Evolutionary conservation across 1,139 yeast species (phyloP).

Genomic region (Blastobotrys illinoisensis): DNA sequence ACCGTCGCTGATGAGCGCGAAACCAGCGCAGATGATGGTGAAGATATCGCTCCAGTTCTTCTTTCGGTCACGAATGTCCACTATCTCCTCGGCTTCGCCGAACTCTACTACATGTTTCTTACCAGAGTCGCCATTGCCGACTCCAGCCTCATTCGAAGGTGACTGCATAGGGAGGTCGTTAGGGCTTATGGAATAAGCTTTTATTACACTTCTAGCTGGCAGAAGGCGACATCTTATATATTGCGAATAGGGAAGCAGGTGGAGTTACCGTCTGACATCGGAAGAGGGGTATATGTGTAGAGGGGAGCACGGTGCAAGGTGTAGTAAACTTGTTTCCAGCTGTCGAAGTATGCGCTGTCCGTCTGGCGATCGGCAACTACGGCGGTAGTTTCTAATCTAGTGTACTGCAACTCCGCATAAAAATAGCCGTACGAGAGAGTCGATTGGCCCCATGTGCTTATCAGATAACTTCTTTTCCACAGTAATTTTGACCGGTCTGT

Average conservation of each 20-base stretch:
- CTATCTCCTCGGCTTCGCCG: not conserved
- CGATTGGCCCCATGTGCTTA: too few relatives aligned
- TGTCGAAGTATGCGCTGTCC: too few relatives aligned
- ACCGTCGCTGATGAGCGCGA: constrained; percentile 58
- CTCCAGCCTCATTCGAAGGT: not conserved
- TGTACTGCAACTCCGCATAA: too few relatives aligned
- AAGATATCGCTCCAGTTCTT: constrained; percentile 28
- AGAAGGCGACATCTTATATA: not conserved
- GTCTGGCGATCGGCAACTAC: too few relatives aligned
- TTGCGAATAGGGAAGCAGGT: not conserved
- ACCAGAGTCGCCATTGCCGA: not conserved
- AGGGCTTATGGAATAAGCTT: not conserved
- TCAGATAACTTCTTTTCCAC: not conserved
- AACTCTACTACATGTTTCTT: not conserved
- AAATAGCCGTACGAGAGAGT: too few relatives aligned
- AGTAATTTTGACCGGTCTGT: too few relatives aligned
- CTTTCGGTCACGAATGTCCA: not conserved
- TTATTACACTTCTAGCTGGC: not conserved
- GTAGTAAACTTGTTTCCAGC: too few relatives aligned
- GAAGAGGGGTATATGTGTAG: too few relatives aligned
- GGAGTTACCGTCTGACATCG: not conserved
- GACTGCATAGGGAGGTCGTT: not conserved
- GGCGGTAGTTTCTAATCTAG: too few relatives aligned
- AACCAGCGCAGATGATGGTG: constrained; percentile 50
- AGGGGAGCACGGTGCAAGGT: not conserved